Conservation (phyloP, 805 yeast species). For the Ogataea allantospora region DNA sequence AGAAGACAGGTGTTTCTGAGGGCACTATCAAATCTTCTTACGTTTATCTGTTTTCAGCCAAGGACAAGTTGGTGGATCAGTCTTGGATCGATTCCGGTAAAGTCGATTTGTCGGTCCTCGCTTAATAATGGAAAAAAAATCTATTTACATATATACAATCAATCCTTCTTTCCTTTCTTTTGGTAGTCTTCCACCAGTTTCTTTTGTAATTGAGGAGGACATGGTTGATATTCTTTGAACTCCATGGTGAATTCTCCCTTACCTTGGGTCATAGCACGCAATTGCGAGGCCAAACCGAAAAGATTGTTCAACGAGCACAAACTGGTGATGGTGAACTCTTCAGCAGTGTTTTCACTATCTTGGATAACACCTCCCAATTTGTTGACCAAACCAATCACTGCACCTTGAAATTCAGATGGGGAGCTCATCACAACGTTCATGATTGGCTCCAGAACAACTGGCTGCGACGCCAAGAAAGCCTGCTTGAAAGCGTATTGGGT, state of each 20-base stretch:
- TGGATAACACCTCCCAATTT: slow-evolving; percentile 88
- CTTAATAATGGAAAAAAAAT: neutral
- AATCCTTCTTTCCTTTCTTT: slow-evolving; percentile 45
- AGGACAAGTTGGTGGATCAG: slow-evolving; percentile 70
- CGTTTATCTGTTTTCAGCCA: slow-evolving; percentile 74
- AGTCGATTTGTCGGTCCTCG: slow-evolving; percentile 39
- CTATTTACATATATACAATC: slow-evolving; percentile 9
- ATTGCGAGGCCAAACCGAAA: slow-evolving; percentile 94
- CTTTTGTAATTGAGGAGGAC: slow-evolving; percentile 85
- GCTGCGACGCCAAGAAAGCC: slow-evolving; percentile 80
- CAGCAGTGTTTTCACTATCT: slow-evolving; percentile 92
- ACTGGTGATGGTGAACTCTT: slow-evolving; percentile 89
- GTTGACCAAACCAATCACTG: slow-evolving; percentile 86
- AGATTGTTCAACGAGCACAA: slow-evolving; percentile 95
- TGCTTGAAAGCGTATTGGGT: slow-evolving; percentile 88
- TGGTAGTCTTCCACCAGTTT: slow-evolving; percentile 83
- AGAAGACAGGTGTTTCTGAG: slow-evolving; percentile 92
- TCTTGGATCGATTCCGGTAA: slow-evolving; percentile 71
- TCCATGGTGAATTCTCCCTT: slow-evolving; percentile 97
- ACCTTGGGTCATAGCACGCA: slow-evolving; percentile 97
- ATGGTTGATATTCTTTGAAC: slow-evolving; percentile 88
- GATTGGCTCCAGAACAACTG: slow-evolving; percentile 92
- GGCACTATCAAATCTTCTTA: slow-evolving; percentile 95
- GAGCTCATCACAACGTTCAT: slow-evolving; percentile 93
- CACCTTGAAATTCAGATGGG: slow-evolving; percentile 95